Evolutionary conservation across 2,329 filamentous ascomycete species (phyloP), one percentile per base, ranked within the genome.

Genomic region (Beauveria brongniartii): DNA sequence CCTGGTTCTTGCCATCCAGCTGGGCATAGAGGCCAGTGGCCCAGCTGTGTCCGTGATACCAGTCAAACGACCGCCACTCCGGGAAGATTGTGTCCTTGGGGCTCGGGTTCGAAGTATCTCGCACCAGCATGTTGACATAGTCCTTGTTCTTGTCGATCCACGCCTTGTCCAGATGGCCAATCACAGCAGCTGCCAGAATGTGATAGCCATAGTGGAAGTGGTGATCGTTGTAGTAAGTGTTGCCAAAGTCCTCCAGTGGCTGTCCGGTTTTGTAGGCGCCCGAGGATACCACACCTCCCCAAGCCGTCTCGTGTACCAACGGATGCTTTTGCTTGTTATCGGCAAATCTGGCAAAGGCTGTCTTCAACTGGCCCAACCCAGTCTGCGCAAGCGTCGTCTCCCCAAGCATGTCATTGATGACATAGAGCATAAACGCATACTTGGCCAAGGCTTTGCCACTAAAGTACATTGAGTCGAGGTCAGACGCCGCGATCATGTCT

Each of bases 11-110:
- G 63, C 90, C 90, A 71, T 93, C 89, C 60, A 77, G 78, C 43
- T 82, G 80, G 64, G 89, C 83, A 67, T 85, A 90, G 5, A 93
- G 75, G 1, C 90, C 90, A 60, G 91, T 91, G 2, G 93, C 93
- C 91, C 93, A 97, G 62, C 88, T 92, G 78, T 97, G 94, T 2
- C 93, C 94, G 69, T 95, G 86, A 72, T 87, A 97, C 91, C 91
- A 97, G 74, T 97, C 94, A 69, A 97, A 97, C 61, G 80, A 84
- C 54, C 94, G 84, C 63, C 83, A 92, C 66, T 91, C 87, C 0
- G 93, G 92, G 73, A 95, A 97, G 67, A 85, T 85, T 30, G 80
- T 78, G 70, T 96, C 92, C 20, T 81, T 71, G 3, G 79, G 70
- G 66, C 83, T 87, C 0, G 92, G 87, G 73, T 96, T 96, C 51